These are phyloP conservation scores for Skeletonema potamos DNA, from an alignment of 108 stramenopile genomes.

Conservation along the genomic window DNA sequence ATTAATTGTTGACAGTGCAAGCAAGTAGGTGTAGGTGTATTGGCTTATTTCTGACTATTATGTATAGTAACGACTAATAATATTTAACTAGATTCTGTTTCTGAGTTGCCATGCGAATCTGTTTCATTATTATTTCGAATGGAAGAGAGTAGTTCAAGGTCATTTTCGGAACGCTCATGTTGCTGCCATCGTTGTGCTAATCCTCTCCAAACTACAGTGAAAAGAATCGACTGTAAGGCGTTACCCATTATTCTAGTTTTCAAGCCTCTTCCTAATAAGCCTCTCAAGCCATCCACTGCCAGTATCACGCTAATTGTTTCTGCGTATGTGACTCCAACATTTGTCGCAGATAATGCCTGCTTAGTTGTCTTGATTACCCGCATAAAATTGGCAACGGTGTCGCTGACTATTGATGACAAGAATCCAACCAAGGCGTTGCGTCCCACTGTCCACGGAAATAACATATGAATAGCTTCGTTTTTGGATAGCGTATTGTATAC, in stretches of 20 bases:
- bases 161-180: not conserved
- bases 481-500: constrained; percentile 66
- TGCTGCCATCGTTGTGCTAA: constrained; percentile 59
- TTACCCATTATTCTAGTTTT: constrained; percentile 81
- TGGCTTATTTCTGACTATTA: not conserved
- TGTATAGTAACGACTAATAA: not conserved
- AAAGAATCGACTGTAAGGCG: constrained; percentile 76
- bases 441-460: constrained; percentile 45
- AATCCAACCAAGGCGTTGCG: constrained; percentile 80
- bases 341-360: constrained; percentile 70
- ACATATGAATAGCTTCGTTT: constrained; percentile 30
- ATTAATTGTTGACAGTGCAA: constrained; percentile 26
- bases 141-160: not conserved
- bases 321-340: constrained; percentile 50
- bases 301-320: constrained; percentile 76
- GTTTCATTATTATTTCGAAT: not conserved
- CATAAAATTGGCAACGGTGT: constrained; percentile 77
- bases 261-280: constrained; percentile 80
- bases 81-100: not conserved
- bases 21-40: not conserved
- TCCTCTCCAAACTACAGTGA: constrained; percentile 84
- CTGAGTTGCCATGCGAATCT: not conserved
- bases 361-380: constrained; percentile 90
- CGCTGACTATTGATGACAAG: constrained; percentile 70
- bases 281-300: constrained; percentile 84